Conservation (phyloP, 2,329 filamentous ascomycete genomes). For the Fusarium sp. region DNA sequence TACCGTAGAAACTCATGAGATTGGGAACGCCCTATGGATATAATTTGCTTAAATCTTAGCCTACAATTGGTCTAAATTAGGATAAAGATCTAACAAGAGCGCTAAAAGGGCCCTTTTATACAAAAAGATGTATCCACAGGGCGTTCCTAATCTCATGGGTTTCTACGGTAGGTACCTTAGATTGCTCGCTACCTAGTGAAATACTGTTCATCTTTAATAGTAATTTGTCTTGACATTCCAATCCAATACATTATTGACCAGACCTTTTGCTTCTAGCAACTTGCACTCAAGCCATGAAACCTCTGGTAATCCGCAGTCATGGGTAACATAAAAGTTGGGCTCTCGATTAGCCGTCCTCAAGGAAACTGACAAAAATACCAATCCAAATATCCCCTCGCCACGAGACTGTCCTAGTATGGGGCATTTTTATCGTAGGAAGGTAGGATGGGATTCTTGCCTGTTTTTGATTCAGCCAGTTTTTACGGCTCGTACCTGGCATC, state of each 20-base stretch:
- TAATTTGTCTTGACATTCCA: neutral
- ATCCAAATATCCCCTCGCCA: neutral
- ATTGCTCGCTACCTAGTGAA: neutral
- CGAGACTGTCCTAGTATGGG: neutral
- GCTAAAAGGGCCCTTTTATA: no score
- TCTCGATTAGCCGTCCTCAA: neutral
- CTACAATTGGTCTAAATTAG: no score
- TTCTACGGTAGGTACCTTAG: neutral
- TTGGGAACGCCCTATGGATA: no score
- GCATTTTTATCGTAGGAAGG: no score
- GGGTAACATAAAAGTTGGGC: neutral
- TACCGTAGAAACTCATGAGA: neutral
- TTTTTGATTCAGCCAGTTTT: neutral
- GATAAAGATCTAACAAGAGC: no score
- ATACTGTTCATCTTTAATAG: neutral
- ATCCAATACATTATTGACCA: neutral
- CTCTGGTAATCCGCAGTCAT: neutral
- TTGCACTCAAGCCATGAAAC: neutral
- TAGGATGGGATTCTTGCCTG: neutral
- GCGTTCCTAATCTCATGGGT: no score
- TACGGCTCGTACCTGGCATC: neutral
- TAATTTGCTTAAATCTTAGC: no score
- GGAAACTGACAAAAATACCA: neutral
- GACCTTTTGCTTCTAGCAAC: neutral
- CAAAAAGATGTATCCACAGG: no score